Evolutionary conservation across 139 green algal species (phyloP).

Genomic region (Chlorella sorokiniana): DNA sequence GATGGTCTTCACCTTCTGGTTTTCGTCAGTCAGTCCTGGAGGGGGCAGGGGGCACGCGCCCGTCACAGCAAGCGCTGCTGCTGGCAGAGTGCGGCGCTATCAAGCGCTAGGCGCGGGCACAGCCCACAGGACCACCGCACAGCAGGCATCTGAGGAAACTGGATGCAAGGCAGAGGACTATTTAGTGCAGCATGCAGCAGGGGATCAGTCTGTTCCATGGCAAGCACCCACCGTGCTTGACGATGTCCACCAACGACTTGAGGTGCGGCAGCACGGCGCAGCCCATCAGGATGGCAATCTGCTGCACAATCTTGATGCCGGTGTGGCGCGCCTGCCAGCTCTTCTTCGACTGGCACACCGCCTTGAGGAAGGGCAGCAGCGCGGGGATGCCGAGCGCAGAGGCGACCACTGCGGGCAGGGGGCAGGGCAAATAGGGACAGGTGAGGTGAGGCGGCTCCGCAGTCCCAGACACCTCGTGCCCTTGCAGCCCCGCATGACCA

Average conservation of each 20-base stretch:
- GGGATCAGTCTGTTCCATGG: not conserved
- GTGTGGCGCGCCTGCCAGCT: slow-evolving; percentile 96
- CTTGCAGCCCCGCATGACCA: too few species aligned
- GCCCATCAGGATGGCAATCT: slow-evolving; percentile 98
- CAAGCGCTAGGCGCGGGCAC: not conserved
- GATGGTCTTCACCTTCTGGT: slow-evolving; percentile 96
- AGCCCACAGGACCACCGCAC: not conserved
- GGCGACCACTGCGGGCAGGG: not conserved
- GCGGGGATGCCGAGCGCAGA: slow-evolving; percentile 94
- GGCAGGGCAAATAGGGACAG: not conserved
- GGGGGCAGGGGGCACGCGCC: not conserved
- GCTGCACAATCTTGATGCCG: slow-evolving; percentile 99
- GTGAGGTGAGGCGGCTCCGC: not conserved
- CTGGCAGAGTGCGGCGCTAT: not conserved
- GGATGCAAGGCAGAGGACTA: too few species aligned
- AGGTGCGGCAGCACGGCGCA: slow-evolving; percentile 98
- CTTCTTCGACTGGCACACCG: slow-evolving; percentile 98
- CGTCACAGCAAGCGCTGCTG: not conserved
- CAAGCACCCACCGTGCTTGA: slow-evolving; percentile 83
- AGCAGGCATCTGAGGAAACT: too few species aligned
- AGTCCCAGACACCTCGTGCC: too few species aligned
- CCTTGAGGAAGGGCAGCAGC: slow-evolving; percentile 98
- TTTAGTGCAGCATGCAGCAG: too few species aligned
- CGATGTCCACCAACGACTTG: slow-evolving; percentile 94
- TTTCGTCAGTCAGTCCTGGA: slow-evolving; percentile 69